Base-by-base conservation (phyloP, 1,139 yeast genomes). In the Protomyces inundatus region DNA sequence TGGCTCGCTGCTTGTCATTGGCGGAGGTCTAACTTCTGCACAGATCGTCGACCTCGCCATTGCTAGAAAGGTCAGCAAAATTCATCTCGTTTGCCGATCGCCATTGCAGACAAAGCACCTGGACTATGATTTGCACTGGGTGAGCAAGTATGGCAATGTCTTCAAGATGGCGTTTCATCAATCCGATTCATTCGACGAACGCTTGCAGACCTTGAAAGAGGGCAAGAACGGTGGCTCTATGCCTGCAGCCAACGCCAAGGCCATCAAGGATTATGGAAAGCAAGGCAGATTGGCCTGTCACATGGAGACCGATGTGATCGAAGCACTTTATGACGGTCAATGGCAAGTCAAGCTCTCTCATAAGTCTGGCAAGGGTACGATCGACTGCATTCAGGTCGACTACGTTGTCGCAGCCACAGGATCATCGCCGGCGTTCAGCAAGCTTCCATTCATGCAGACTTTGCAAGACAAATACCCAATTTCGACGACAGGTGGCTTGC, bases 71-170 rank as follows among this genome's bases (percentile, higher is more conserved):
- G 72, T 79, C 10, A 67, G 69, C 4, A 73, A 75, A 33, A 77
- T 79, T 0, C 74, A 75, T 54, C 72, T 79, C 7, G 65, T 80
- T 12, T 69, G 78, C 30, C 73, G 83, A 61, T 80, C 82, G 0
- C 74, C 76, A 3, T 66, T 80, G 54, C 80, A 79, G 67, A 76
- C 80, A 55, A 80, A 80, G 69, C 83, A 80, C 67, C 80, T 80
- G 70, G 83, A 80, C 67, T 80, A 80, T 69, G 82, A 80, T 67
- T 71, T 80, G 55, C 83, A 80, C 66, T 80, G 83, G 83, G 82
- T 80, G n/a, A 78, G 83, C 23, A 80, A 80, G 67, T 80, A 79
- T 68, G 77, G 77, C 67, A 81, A 72, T n/a, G 80, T 62, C 66
- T 56, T 67, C 65, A 69, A 77, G 65, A 77, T 81, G 0, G 76